These are phyloP conservation scores for Cordyceps fumosorosea DNA, from an alignment of 2,329 filamentous ascomycete species.

Conservation along the genomic window DNA sequence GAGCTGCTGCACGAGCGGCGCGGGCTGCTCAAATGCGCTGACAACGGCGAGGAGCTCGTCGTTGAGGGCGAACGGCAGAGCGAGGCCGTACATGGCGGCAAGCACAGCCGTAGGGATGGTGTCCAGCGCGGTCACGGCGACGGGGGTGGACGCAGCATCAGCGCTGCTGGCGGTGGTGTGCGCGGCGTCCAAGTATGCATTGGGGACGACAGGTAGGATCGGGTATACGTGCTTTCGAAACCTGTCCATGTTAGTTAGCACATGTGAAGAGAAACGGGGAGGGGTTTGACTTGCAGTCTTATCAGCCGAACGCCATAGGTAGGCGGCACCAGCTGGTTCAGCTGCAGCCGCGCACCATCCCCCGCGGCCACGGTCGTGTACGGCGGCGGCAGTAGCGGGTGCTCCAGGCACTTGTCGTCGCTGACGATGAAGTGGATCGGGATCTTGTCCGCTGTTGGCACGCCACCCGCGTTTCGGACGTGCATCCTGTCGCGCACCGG, in stretches of 20 bases:
- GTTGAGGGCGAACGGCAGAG: constrained; percentile 15
- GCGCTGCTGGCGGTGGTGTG: background rate
- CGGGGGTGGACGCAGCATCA: too few species aligned
- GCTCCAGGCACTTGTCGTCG: constrained; percentile 8
- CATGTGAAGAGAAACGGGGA: background rate
- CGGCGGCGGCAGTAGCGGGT: background rate
- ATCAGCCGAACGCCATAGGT: constrained; percentile 12
- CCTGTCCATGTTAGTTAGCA: background rate
- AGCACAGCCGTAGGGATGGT: constrained; percentile 11
- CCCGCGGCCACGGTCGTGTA: background rate
- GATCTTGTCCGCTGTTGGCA: constrained; percentile 26
- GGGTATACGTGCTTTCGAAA: constrained; percentile 15
- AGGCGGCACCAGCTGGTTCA: constrained; percentile 8
- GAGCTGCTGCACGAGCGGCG: background rate
- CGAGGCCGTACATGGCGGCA: constrained; percentile 14
- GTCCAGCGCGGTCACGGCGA: background rate
- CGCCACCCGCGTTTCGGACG: constrained; percentile 31
- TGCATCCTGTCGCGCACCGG: constrained; percentile 27
- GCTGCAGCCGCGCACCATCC: background rate
- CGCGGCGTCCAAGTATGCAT: constrained; percentile 7
- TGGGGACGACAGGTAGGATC: constrained; percentile 12
- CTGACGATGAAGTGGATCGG: constrained; percentile 24
- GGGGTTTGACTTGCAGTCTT: constrained; percentile 6
- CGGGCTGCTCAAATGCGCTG: constrained; percentile 2
- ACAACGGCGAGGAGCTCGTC: constrained; percentile 13